These are phyloP conservation scores for Lachnellula willkommii DNA, from an alignment of 2,329 filamentous ascomycete genomes.

Conservation along the genomic window DNA sequence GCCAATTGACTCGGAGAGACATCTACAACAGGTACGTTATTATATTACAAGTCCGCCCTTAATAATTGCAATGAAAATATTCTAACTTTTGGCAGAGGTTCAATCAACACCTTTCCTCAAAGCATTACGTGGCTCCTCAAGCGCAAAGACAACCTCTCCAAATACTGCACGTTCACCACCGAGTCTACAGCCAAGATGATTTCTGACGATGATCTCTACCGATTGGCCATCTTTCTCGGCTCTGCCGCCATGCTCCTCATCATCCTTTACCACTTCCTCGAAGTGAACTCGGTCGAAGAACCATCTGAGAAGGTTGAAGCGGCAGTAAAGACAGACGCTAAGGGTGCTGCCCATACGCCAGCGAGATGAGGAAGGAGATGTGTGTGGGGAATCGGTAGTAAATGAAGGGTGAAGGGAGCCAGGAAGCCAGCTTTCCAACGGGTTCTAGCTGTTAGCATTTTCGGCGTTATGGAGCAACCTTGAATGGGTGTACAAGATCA, in stretches of 20 bases:
- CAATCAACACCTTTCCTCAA: neutral
- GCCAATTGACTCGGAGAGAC: neutral
- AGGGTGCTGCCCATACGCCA: slow-evolving; percentile 11
- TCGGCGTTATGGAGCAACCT: slow-evolving; percentile 10
- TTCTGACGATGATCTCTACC: slow-evolving; percentile 85
- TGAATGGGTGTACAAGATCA: neutral
- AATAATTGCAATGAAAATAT: neutral
- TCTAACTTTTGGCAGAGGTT: neutral
- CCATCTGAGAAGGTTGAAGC: slow-evolving; percentile 19
- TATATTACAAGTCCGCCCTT: neutral
- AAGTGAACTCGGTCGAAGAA: slow-evolving; percentile 74
- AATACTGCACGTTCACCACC: slow-evolving; percentile 10
- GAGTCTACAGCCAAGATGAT: slow-evolving; percentile 66
- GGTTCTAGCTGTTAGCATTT: slow-evolving; percentile 2
- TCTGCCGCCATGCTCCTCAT: slow-evolving; percentile 86
- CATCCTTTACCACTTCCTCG: slow-evolving; percentile 91
- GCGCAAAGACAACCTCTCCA: neutral
- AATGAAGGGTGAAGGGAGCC: neutral
- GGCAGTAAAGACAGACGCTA: slow-evolving; percentile 14
- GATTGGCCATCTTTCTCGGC: slow-evolving; percentile 88
- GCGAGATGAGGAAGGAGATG: slow-evolving; percentile 9
- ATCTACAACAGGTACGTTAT: slow-evolving; percentile 1
- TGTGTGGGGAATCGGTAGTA: neutral
- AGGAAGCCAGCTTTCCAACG: neutral
- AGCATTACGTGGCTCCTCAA: slow-evolving; percentile 5